Evolutionary conservation across 176 grass and related monocot genomes (phyloP).

Genomic region (Oropetium thomaeum): DNA sequence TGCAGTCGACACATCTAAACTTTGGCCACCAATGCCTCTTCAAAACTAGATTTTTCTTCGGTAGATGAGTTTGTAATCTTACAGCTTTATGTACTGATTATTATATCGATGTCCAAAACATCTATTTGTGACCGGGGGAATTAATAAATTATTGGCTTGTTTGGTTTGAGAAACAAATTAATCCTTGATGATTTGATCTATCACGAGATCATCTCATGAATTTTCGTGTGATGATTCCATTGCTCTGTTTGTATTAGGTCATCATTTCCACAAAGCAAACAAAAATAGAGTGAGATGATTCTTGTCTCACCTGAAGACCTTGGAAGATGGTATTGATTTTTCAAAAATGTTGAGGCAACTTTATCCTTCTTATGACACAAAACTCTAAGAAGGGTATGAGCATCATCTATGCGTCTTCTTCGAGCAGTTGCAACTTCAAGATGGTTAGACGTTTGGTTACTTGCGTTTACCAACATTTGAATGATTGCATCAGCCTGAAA

Average conservation of each 20-base stretch:
- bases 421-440: conserved; percentile 32
- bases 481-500: conserved; percentile 72
- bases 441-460: conserved; percentile 58
- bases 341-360: conserved; percentile 76
- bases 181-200: background rate
- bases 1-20: background rate
- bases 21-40: background rate
- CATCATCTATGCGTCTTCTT: conserved; percentile 62
- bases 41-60: background rate
- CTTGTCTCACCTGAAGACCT: conserved; percentile 74
- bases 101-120: background rate
- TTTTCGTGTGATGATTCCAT: background rate
- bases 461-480: conserved; percentile 78
- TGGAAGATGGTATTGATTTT: conserved; percentile 83
- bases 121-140: background rate
- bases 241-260: background rate
- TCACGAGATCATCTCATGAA: background rate
- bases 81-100: background rate
- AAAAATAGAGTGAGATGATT: background rate
- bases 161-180: background rate
- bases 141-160: background rate
- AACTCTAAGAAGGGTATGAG: conserved; percentile 80
- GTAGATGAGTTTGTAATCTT: background rate
- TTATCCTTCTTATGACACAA: conserved; percentile 95
- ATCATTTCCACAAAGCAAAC: background rate